Conservation (phyloP, 1,284 basidiomycete genomes). For the Ceratobasidium sp. region DNA sequence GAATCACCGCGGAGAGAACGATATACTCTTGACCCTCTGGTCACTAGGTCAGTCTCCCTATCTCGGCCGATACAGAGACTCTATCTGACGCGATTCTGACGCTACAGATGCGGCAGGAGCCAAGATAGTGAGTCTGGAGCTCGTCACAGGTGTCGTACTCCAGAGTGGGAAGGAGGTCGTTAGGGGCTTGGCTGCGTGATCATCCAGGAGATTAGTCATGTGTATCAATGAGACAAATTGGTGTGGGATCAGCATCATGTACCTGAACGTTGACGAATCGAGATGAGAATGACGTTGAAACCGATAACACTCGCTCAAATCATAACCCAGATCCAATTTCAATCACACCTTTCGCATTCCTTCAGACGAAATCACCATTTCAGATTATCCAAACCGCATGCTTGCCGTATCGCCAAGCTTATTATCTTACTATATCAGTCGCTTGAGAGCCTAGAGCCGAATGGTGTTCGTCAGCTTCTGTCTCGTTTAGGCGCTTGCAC, state of each 20-base stretch:
- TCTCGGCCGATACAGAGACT: not conserved
- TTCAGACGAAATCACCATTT: too few relatives aligned
- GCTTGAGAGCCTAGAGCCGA: not conserved
- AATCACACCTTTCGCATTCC: not conserved
- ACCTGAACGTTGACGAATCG: not conserved
- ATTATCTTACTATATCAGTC: not conserved
- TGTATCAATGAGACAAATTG: not conserved
- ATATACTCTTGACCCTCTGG: constrained; percentile 62
- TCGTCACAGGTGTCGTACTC: constrained; percentile 53
- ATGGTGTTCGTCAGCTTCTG: not conserved
- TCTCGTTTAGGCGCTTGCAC: not conserved
- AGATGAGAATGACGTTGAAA: not conserved
- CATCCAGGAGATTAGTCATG: not conserved
- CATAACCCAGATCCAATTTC: not conserved
- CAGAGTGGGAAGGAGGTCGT: constrained; percentile 57
- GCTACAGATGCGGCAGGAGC: constrained; percentile 58
- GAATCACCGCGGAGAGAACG: constrained; percentile 61
- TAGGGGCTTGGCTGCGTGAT: constrained; percentile 9
- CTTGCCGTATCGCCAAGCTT: not conserved
- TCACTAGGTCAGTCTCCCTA: constrained; percentile 57
- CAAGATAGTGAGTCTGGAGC: constrained; percentile 58
- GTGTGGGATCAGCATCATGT: not conserved
- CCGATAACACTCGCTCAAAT: not conserved
- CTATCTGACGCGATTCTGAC: not conserved
- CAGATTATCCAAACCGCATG: too few relatives aligned